Conservation (phyloP, 164 flowering plant genomes). For the Chimonanthus praecox region DNA sequence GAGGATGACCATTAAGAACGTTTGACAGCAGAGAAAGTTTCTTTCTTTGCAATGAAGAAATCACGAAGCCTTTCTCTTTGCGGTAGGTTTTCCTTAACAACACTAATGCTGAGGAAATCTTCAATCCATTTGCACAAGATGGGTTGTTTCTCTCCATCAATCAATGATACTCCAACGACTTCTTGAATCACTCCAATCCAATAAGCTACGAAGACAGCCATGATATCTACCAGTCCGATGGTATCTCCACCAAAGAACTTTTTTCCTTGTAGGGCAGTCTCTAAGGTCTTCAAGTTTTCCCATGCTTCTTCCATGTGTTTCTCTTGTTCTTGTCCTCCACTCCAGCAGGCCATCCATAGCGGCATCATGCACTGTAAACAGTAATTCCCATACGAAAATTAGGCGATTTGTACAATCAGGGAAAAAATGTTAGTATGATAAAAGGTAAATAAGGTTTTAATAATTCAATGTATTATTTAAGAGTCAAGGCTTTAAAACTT, state of each 20-base stretch:
- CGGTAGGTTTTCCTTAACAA: neutral
- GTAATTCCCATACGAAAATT: neutral
- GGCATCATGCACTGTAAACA: neutral
- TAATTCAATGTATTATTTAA: too few relatives aligned
- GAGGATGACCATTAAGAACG: neutral
- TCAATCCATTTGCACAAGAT: neutral
- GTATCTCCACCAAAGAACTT: slow-evolving; percentile 7
- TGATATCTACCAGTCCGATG: slow-evolving; percentile 4
- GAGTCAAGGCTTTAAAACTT: too few relatives aligned
- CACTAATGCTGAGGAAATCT: neutral
- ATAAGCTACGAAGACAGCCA: neutral
- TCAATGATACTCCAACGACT: neutral
- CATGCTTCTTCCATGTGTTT: slow-evolving; percentile 15
- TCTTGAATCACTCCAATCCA: neutral
- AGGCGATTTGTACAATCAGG: neutral
- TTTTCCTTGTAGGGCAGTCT: slow-evolving; percentile 13
- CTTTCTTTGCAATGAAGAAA: neutral
- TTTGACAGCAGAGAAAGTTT: neutral
- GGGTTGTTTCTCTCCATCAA: neutral
- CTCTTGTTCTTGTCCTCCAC: slow-evolving; percentile 21
- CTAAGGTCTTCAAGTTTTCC: slow-evolving; percentile 22
- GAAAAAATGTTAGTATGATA: too few relatives aligned
- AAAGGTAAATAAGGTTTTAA: too few relatives aligned
- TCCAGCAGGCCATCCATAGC: neutral
- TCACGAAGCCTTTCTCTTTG: neutral